phyloP scores from a whole-genome alignment of 257 asterid species.

The Ehretia macrophylla region DNA sequence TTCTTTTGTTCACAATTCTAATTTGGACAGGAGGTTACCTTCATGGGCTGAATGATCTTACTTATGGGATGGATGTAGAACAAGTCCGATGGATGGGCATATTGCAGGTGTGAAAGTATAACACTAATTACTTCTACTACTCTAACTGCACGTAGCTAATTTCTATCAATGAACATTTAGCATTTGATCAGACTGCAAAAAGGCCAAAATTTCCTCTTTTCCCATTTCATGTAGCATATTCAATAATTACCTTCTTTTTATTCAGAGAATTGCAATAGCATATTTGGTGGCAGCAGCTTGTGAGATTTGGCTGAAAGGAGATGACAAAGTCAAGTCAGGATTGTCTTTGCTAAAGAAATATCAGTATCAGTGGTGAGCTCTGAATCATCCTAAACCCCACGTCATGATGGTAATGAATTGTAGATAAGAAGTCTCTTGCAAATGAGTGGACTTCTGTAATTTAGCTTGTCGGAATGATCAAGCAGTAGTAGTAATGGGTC shows the following conservation, averaged over 20 bases:
- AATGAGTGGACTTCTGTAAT: too few species aligned
- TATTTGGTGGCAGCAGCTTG: conserved; percentile 54
- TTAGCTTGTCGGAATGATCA: too few species aligned
- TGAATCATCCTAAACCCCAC: not conserved
- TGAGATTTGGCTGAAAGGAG: conserved; percentile 66
- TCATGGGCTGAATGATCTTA: conserved; percentile 47
- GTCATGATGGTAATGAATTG: too few species aligned
- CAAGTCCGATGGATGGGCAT: conserved; percentile 66
- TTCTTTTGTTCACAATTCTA: too few species aligned
- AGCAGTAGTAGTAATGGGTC: too few species aligned
- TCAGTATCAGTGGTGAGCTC: conserved; percentile 54
- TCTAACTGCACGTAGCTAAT: not conserved
- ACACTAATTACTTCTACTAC: not conserved
- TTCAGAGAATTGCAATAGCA: conserved; percentile 59
- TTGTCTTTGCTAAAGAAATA: conserved; percentile 55
- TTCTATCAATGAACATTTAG: too few species aligned
- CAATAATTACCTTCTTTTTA: not conserved
- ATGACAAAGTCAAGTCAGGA: conserved; percentile 47
- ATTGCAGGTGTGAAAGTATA: conserved; percentile 41
- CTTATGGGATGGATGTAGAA: conserved; percentile 55
- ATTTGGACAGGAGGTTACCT: conserved; percentile 48
- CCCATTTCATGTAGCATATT: too few species aligned
- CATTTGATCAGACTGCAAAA: too few species aligned
- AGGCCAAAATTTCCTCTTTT: too few species aligned
- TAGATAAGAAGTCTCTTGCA: too few species aligned